A percentile compares a stretch with the other conserved stretches of the same genome.
Conservation (phyloP, 2,329 filamentous ascomycete species). For the Calonectria ilicicola region DNA sequence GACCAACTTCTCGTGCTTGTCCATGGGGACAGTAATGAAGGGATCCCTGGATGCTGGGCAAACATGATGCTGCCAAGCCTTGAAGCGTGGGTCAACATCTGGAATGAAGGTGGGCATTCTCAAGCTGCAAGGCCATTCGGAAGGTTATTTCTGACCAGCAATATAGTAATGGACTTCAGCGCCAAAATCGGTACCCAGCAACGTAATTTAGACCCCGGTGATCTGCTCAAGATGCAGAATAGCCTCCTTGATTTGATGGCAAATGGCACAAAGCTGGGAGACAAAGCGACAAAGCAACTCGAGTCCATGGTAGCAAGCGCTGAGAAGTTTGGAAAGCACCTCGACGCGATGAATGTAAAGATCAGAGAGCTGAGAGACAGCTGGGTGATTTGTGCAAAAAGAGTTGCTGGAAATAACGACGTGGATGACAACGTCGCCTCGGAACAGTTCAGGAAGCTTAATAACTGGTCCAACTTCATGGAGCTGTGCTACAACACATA, state of each 20-base stretch:
- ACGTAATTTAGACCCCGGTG: neutral
- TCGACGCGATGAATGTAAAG: no score
- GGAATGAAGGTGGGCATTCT: neutral
- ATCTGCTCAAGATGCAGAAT: neutral
- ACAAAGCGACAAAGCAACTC: neutral
- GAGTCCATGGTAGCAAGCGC: no score
- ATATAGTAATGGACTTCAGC: neutral
- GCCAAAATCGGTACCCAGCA: neutral
- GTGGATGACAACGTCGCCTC: neutral
- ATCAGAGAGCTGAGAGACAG: neutral
- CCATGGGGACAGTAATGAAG: neutral
- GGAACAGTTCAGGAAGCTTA: neutral
- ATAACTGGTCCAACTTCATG: neutral
- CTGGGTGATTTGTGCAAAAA: neutral
- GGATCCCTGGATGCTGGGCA: neutral
- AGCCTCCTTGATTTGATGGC: neutral
- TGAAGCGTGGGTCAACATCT: neutral
- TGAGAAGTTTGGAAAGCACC: no score
- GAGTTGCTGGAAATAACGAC: neutral
- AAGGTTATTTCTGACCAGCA: neutral
- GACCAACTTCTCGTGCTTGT: neutral
- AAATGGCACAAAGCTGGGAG: neutral
- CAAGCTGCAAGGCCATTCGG: neutral
- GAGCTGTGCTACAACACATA: neutral
- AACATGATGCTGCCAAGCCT: neutral